These are phyloP conservation scores for Elsinoe arachidis DNA, from an alignment of 2,329 filamentous ascomycete species.

Conservation along the genomic window DNA sequence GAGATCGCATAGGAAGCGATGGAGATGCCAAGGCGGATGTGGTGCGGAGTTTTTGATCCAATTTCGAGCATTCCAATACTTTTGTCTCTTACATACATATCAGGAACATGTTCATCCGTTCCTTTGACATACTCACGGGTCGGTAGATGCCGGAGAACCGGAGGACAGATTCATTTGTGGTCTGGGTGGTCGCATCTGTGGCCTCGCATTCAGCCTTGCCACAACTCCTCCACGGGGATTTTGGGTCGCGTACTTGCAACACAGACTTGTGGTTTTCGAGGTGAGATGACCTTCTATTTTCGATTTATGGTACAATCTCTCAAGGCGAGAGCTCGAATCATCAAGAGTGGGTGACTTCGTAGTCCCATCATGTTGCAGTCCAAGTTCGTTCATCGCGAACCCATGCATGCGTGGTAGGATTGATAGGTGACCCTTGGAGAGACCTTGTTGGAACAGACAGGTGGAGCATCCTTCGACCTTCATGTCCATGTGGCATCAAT, in stretches of 20 bases:
- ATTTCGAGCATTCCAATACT: neutral
- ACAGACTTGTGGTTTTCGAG: neutral
- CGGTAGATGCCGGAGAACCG: neutral
- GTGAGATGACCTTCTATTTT: neutral
- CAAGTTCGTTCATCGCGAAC: too few species aligned
- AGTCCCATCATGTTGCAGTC: too few species aligned
- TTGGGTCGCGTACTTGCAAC: neutral
- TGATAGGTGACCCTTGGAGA: too few species aligned
- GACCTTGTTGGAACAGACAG: neutral
- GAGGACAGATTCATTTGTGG: neutral
- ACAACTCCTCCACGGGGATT: neutral
- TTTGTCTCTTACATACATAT: too few species aligned
- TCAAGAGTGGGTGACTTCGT: too few species aligned
- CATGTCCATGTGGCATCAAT: conserved; percentile 2
- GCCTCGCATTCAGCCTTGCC: neutral
- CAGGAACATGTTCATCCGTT: too few species aligned
- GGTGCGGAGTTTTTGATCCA: neutral
- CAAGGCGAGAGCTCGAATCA: too few species aligned
- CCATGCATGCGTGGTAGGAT: too few species aligned
- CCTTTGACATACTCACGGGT: too few species aligned
- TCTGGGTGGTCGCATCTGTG: neutral
- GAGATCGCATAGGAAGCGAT: too few species aligned
- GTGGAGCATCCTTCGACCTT: conserved; percentile 1
- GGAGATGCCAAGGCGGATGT: conserved; percentile 2
- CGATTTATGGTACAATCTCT: too few species aligned